Evolutionary conservation across 192 early-diverging fungal species (phyloP).

Genomic region (Backusella morwellensis): DNA sequence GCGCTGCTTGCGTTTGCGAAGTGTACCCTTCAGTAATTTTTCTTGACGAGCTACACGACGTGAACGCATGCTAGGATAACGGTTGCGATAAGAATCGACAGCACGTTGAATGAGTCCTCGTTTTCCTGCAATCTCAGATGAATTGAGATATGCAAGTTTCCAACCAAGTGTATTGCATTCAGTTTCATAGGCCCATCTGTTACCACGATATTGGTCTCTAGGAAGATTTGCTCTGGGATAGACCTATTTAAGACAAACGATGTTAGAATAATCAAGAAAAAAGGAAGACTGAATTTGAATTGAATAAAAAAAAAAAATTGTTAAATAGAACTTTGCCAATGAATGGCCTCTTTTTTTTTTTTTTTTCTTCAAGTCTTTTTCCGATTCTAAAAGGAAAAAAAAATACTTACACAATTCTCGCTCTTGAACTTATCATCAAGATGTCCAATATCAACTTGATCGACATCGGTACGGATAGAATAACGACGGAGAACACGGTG

Average conservation of each 20-base stretch:
- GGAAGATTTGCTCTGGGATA: slow-evolving; percentile 79
- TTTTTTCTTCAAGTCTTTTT: neutral
- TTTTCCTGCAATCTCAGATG: slow-evolving; percentile 56
- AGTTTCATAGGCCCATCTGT: slow-evolving; percentile 83
- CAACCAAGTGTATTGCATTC: slow-evolving; percentile 84
- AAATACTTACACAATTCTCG: slow-evolving; percentile 67
- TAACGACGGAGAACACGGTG: slow-evolving; percentile 64
- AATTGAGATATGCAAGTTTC: slow-evolving; percentile 80
- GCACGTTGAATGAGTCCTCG: slow-evolving; percentile 82
- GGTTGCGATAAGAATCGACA: slow-evolving; percentile 77
- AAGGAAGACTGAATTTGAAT: neutral
- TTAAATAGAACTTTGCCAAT: neutral
- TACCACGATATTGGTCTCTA: slow-evolving; percentile 66
- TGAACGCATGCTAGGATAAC: slow-evolving; percentile 66
- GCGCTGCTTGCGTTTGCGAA: slow-evolving; percentile 43
- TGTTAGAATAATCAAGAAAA: neutral
- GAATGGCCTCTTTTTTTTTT: neutral
- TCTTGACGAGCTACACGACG: slow-evolving; percentile 74
- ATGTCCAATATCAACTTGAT: slow-evolving; percentile 44
- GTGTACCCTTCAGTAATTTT: slow-evolving; percentile 59
- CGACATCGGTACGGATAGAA: slow-evolving; percentile 73
- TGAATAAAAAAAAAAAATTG: neutral
- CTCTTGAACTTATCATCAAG: slow-evolving; percentile 60
- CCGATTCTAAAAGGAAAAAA: neutral
- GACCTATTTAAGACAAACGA: slow-evolving; percentile 15